Evolutionary conservation across 371 early-diverging fungal species (phyloP).

Genomic region (Saksenaea vasiformis): DNA sequence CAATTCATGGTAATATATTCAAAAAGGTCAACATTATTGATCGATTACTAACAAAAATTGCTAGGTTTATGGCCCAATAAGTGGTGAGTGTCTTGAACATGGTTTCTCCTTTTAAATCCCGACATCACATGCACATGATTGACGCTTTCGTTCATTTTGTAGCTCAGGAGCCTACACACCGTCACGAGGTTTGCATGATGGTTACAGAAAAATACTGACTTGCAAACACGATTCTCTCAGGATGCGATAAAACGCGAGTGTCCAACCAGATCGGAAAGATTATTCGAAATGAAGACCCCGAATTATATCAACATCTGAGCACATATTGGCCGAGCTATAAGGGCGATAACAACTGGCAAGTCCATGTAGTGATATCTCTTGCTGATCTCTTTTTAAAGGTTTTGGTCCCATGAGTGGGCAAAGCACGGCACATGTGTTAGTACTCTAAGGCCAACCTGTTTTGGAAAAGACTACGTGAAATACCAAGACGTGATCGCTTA

Average conservation of each 20-base stretch:
- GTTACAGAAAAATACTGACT: background rate
- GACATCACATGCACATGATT: too few species aligned
- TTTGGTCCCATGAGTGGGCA: conserved; percentile 61
- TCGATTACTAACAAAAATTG: background rate
- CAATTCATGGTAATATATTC: conserved; percentile 42
- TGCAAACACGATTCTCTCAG: background rate
- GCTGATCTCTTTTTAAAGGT: conserved; percentile 1
- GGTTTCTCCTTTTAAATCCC: too few species aligned
- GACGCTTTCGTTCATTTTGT: background rate
- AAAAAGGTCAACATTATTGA: background rate
- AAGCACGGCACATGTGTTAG: conserved; percentile 62
- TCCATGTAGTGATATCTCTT: background rate
- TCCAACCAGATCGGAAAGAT: conserved; percentile 25
- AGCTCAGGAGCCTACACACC: conserved; percentile 37
- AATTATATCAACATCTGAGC: conserved; percentile 23
- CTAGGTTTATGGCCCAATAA: conserved; percentile 46
- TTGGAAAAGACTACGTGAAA: conserved; percentile 25
- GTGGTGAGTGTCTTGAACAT: conserved; percentile 20
- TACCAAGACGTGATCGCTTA: conserved; percentile 52
- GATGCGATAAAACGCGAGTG: conserved; percentile 30
- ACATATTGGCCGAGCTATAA: conserved; percentile 44
- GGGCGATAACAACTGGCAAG: conserved; percentile 36
- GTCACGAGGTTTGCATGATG: conserved; percentile 9
- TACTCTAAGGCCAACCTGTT: conserved; percentile 48
- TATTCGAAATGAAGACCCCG: conserved; percentile 17